phyloP scores from a whole-genome alignment of 305 asterid genomes.

The Solanum hybrid region DNA sequence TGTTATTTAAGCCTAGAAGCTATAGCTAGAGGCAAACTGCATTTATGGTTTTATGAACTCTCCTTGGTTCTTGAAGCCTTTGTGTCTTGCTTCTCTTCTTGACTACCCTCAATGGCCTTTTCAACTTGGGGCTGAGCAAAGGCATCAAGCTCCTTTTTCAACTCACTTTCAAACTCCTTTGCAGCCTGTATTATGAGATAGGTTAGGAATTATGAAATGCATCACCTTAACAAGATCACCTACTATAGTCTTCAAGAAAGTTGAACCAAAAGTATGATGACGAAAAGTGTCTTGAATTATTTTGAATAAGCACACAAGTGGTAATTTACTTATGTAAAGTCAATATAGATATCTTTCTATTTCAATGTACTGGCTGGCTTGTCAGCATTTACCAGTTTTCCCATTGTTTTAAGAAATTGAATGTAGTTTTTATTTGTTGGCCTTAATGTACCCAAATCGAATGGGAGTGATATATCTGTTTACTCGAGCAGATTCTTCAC shows the following conservation, averaged over 20 bases:
- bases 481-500: background rate
- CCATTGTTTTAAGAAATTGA: background rate
- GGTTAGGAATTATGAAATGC: background rate
- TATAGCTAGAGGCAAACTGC: conserved; percentile 6
- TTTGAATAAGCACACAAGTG: too few relatives aligned
- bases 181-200: conserved; percentile 46
- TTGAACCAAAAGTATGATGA: background rate
- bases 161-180: conserved; percentile 72
- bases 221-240: conserved; percentile 3
- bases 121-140: conserved; percentile 22
- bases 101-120: conserved; percentile 16
- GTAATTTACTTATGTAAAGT: too few relatives aligned
- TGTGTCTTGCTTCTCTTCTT: conserved; percentile 32
- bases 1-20: conserved; percentile 6
- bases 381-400: background rate
- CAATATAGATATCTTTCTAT: background rate
- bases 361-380: too few relatives aligned
- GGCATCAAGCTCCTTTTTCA: conserved; percentile 44
- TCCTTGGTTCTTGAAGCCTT: conserved; percentile 26
- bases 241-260: too few relatives aligned
- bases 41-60: conserved; percentile 12
- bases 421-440: background rate
- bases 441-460: background rate
- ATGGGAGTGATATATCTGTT: background rate
- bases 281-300: background rate